Evolutionary conservation across 768 basidiomycete species (phyloP).

Genomic region (Strobilomyces dryophilus): DNA sequence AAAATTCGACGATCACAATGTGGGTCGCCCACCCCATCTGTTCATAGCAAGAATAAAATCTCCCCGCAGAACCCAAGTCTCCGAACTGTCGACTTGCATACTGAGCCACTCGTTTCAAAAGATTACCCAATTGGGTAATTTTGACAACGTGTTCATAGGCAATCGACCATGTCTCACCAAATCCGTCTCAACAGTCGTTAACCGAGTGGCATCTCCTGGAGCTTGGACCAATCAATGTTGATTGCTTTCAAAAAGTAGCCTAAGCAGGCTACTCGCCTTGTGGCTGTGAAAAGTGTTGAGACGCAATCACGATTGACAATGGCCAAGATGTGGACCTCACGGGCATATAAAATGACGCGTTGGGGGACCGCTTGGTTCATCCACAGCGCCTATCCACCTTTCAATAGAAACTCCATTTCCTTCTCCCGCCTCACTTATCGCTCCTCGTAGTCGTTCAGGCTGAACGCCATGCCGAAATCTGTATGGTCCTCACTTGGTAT

Average conservation of each 20-base stretch:
- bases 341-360: constrained; percentile 18
- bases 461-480: background rate
- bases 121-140: constrained; percentile 7
- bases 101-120: constrained; percentile 11
- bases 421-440: background rate
- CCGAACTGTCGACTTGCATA: background rate
- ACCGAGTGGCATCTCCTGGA: constrained; percentile 17
- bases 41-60: background rate
- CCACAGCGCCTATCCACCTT: background rate
- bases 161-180: constrained; percentile 18
- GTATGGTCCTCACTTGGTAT: constrained; percentile 8
- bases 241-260: constrained; percentile 21
- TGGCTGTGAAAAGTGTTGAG: constrained; percentile 11
- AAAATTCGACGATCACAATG: constrained; percentile 5
- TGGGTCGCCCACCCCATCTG: background rate
- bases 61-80: background rate
- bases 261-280: constrained; percentile 10
- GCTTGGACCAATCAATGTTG: constrained; percentile 11
- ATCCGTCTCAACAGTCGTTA: constrained; percentile 7
- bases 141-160: constrained; percentile 14
- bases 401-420: background rate
- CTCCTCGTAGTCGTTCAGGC: background rate
- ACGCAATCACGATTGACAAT: constrained; percentile 25
- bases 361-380: constrained; percentile 1
- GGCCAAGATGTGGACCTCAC: constrained; percentile 11